A percentile compares a stretch with the other conserved stretches of the same genome.
Evolutionary conservation across 1,139 yeast species (phyloP).

Genomic region (Yamadazyma triangularis): DNA sequence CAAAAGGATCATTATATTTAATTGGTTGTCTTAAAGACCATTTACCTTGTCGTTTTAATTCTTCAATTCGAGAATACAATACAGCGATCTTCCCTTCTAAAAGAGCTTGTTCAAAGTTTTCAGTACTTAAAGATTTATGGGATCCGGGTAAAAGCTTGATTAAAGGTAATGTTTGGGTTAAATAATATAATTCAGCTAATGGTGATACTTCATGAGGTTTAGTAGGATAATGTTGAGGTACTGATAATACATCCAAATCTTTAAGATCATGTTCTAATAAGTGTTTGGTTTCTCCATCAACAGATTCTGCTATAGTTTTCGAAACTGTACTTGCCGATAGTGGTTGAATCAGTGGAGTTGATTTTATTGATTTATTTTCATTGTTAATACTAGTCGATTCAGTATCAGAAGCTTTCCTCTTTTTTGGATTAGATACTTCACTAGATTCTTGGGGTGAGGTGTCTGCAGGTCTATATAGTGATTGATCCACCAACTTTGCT

Average conservation of each 20-base stretch:
- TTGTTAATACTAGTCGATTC: background rate
- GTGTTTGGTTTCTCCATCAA: constrained; percentile 17
- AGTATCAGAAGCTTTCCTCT: background rate
- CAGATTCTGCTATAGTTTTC: constrained; percentile 6
- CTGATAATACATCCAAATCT: constrained; percentile 34
- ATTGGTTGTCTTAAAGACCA: constrained; percentile 93
- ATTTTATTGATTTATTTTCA: background rate
- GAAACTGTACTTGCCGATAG: too few relatives aligned
- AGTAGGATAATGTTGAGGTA: constrained; percentile 44
- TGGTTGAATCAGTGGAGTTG: background rate
- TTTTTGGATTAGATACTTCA: background rate
- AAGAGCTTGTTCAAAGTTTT: constrained; percentile 76
- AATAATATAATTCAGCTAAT: constrained; percentile 78
- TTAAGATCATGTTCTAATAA: constrained; percentile 24
- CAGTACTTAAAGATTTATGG: constrained; percentile 81
- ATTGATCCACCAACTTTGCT: background rate
- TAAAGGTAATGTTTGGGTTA: constrained; percentile 83
- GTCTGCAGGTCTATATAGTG: too few relatives aligned
- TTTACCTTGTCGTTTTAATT: constrained; percentile 75
- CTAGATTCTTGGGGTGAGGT: too few relatives aligned
- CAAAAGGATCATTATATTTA: constrained; percentile 64
- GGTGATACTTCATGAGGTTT: constrained; percentile 50
- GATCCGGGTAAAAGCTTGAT: constrained; percentile 78
- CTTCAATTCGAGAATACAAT: constrained; percentile 89
- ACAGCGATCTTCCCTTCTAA: constrained; percentile 94